Conservation (phyloP, 225 moss, liverwort and hornwort genomes). For the Takakia lepidozioides region DNA sequence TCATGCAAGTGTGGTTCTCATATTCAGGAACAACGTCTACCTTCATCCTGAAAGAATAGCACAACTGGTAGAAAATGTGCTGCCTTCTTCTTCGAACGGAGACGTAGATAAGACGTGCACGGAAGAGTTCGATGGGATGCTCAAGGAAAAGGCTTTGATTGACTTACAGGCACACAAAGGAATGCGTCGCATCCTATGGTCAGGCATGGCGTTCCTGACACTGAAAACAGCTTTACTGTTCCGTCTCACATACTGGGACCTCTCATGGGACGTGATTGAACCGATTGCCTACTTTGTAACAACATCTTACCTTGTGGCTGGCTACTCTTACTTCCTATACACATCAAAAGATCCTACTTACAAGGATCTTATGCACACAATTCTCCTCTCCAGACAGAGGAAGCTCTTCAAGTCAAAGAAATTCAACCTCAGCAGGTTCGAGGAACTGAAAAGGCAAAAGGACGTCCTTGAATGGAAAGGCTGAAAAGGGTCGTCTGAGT, state of each 20-base stretch:
- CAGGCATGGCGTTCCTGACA: conserved; percentile 48
- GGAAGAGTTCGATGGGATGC: conserved; percentile 48
- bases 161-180: conserved; percentile 73
- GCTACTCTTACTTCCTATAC: conserved; percentile 85
- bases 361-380: conserved; percentile 73
- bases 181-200: conserved; percentile 74
- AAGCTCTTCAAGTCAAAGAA: conserved; percentile 72
- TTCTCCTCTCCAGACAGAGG: conserved; percentile 65
- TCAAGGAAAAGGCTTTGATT: conserved; percentile 44
- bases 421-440: conserved; percentile 62
- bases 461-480: no score
- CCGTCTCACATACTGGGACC: conserved; percentile 91
- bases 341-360: conserved; percentile 87
- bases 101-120: conserved; percentile 76
- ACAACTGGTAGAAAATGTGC: conserved; percentile 69
- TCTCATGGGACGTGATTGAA: conserved; percentile 99
- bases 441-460: conserved; percentile 64
- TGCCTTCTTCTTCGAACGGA: conserved; percentile 70
- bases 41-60: conserved; percentile 92
- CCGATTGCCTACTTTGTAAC: conserved; percentile 86
- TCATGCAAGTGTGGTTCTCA: conserved; percentile 80
- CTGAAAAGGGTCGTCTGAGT: no score
- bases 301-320: conserved; percentile 61
- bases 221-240: conserved; percentile 60
- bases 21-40: conserved; percentile 73